Evolutionary conservation across 164 flowering plant genomes (phyloP).

Genomic region (Stephania japonica): DNA sequence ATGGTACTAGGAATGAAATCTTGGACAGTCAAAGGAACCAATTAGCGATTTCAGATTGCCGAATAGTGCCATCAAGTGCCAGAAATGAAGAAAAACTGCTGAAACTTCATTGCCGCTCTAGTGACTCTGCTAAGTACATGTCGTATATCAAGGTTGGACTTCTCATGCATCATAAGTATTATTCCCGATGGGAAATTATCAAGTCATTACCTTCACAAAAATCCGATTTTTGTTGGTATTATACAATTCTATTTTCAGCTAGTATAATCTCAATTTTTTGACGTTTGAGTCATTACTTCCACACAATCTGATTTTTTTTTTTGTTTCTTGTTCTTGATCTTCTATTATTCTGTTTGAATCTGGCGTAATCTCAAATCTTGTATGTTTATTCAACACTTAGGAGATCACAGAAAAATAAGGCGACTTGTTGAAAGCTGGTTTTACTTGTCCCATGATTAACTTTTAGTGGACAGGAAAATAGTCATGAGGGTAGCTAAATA

Average conservation of each 20-base stretch:
- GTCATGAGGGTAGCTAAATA: not conserved
- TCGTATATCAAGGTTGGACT: conserved; percentile 65
- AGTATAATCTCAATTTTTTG: not conserved
- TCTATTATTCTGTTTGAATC: not conserved
- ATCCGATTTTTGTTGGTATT: not conserved
- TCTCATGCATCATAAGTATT: not conserved
- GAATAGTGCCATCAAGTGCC: not conserved
- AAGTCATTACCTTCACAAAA: not conserved
- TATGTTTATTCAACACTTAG: not conserved
- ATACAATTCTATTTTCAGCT: not conserved
- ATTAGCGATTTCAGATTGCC: not conserved
- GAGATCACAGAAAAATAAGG: not conserved
- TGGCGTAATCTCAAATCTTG: not conserved
- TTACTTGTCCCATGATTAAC: not conserved
- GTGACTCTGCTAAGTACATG: conserved; percentile 70
- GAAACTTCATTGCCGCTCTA: conserved; percentile 28
- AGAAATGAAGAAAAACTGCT: conserved; percentile 40
- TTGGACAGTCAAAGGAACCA: conserved; percentile 20
- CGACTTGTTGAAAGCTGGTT: not conserved
- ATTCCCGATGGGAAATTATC: not conserved
- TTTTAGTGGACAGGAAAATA: not conserved
- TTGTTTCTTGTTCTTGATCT: not conserved
- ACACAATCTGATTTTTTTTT: too few relatives aligned
- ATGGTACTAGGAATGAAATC: conserved; percentile 24
- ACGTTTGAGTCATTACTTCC: not conserved